Conservation (phyloP, 345 rosid genomes). For the Aurinia saxatilis region DNA sequence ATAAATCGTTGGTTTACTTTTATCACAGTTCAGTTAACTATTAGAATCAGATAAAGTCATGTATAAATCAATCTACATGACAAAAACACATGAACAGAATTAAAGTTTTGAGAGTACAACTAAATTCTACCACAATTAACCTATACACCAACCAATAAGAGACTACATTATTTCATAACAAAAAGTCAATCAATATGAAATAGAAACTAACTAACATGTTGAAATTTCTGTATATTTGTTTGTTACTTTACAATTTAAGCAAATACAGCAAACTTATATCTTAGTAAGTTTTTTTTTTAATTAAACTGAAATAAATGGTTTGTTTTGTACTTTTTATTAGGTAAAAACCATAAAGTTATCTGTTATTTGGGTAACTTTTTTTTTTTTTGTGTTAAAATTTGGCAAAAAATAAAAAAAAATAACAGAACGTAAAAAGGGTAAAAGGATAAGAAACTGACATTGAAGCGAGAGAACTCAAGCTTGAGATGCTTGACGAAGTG, state of each 20-base stretch:
- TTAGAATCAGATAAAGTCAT: too few species aligned
- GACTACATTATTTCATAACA: not conserved
- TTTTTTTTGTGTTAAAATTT: too few species aligned
- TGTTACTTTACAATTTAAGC: not conserved
- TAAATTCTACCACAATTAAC: too few species aligned
- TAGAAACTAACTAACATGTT: not conserved
- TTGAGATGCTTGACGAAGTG: conserved; percentile 43
- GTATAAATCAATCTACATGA: too few species aligned
- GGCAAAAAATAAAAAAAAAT: not conserved
- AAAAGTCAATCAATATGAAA: not conserved
- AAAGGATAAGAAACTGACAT: conserved; percentile 39
- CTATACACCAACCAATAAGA: not conserved
- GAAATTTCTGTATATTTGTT: not conserved
- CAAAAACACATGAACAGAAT: too few species aligned
- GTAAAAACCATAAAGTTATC: not conserved
- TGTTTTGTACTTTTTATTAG: not conserved
- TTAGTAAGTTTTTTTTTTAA: too few species aligned
- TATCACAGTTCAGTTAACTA: too few species aligned
- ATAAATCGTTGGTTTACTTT: too few species aligned
- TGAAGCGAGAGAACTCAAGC: conserved; percentile 71
- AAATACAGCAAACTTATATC: not conserved
- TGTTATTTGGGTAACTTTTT: not conserved
- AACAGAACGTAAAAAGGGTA: not conserved
- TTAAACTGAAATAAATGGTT: not conserved
- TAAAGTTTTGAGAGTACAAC: too few species aligned